Evolutionary conservation across 208 protist genomes (phyloP).

Genomic region (Acanthamoeba triangularis): DNA sequence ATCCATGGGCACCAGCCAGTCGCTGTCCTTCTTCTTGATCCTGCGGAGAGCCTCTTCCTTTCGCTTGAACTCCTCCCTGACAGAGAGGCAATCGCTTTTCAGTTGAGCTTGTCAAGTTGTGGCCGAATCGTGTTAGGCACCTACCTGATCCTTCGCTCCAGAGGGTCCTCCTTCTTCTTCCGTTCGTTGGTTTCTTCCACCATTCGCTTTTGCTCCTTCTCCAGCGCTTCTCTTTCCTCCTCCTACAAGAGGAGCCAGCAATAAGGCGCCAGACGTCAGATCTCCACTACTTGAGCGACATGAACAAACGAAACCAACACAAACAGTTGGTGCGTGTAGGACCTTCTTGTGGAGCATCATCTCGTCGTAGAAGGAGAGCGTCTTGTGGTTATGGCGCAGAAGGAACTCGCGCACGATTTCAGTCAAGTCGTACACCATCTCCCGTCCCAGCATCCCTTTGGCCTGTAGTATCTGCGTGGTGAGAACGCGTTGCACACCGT

Average conservation of each 20-base stretch:
- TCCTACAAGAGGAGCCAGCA: neutral
- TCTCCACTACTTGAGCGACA: no score
- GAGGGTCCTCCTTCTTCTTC: conserved; percentile 1
- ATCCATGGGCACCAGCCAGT: conserved; percentile 61
- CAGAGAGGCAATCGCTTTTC: neutral
- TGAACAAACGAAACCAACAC: neutral
- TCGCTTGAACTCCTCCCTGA: conserved; percentile 54
- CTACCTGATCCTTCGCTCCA: conserved; percentile 33
- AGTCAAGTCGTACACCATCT: conserved; percentile 62
- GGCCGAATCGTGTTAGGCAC: neutral
- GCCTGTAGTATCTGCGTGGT: neutral
- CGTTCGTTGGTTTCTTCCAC: neutral
- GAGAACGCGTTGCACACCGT: neutral
- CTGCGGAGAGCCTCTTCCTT: conserved; percentile 51
- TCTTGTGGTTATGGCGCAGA: conserved; percentile 42
- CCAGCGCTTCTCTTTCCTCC: conserved; percentile 6
- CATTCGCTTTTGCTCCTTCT: conserved; percentile 58
- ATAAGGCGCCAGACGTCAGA: neutral
- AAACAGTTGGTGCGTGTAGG: neutral
- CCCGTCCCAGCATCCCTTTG: conserved; percentile 5
- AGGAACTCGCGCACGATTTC: conserved; percentile 33
- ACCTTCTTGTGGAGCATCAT: conserved; percentile 59
- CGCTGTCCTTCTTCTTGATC: conserved; percentile 29
- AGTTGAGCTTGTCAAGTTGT: no score
- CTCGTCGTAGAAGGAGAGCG: conserved; percentile 69